Conservation (phyloP, 306 rosid species). For the Myrica gale region DNA sequence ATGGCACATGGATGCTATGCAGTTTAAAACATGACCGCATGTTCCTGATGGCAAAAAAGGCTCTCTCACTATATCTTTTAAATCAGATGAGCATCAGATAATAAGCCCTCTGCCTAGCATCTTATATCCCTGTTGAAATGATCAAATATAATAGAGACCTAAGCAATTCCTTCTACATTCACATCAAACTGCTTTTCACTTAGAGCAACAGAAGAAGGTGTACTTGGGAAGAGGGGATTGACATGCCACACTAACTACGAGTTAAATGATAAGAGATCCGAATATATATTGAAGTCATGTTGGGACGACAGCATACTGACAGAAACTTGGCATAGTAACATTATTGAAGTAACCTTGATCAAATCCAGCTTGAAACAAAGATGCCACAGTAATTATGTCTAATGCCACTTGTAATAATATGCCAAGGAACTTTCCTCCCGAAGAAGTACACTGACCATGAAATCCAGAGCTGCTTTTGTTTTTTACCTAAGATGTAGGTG, state of each 20-base stretch:
- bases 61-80: too few relatives aligned
- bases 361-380: not conserved
- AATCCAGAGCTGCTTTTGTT: not conserved
- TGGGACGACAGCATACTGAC: not conserved
- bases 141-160: not conserved
- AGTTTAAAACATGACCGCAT: too few relatives aligned
- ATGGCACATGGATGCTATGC: not conserved
- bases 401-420: too few relatives aligned
- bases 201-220: not conserved
- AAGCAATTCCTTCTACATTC: not conserved
- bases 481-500: not conserved
- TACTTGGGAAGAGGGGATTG: not conserved
- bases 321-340: not conserved
- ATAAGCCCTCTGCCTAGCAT: not conserved
- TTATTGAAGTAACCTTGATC: not conserved
- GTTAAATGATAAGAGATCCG: too few relatives aligned
- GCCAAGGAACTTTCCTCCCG: too few relatives aligned
- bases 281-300: not conserved
- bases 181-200: not conserved
- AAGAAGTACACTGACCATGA: not conserved
- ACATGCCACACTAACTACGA: not conserved
- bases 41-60: not conserved
- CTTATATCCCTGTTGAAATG: not conserved
- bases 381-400: not conserved
- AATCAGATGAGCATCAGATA: not conserved